A percentile compares a stretch with the other conserved stretches of the same genome.
Conservation (phyloP, 768 basidiomycete genomes). For the Collybiopsis luxurians region DNA sequence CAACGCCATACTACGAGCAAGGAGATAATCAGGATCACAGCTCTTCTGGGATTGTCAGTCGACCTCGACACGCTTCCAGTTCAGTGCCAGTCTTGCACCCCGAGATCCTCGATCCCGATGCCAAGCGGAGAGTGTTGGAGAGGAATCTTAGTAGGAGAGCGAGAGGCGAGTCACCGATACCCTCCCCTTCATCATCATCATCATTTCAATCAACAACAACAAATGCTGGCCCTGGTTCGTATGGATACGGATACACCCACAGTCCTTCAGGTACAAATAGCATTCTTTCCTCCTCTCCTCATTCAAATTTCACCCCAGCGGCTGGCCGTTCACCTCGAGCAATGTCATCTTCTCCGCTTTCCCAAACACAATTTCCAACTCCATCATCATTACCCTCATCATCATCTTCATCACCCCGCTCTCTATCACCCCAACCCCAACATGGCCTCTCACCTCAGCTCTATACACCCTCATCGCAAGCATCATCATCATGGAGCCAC, state of each 20-base stretch:
- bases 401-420: not conserved
- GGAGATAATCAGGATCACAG: too few relatives aligned
- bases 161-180: conserved; percentile 12
- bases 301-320: not conserved
- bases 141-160: conserved; percentile 47
- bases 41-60: too few relatives aligned
- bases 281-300: too few relatives aligned
- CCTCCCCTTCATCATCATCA: conserved; percentile 1
- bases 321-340: not conserved
- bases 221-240: too few relatives aligned
- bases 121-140: conserved; percentile 51
- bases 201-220: too few relatives aligned
- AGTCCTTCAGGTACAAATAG: too few relatives aligned
- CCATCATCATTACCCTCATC: not conserved
- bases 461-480: conserved; percentile 6
- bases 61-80: conserved; percentile 7
- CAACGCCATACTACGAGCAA: too few relatives aligned
- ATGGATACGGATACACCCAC: too few relatives aligned
- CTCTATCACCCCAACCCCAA: too few relatives aligned
- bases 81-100: conserved; percentile 5
- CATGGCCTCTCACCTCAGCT: not conserved
- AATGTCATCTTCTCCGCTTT: not conserved
- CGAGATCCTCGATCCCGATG: conserved; percentile 33
- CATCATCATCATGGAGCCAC: conserved; percentile 5
- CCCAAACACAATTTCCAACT: too few relatives aligned